A percentile compares a stretch with the other conserved stretches of the same genome.
These are phyloP conservation scores for Diaporthe citriasiana DNA, from an alignment of 2,329 filamentous ascomycete genomes.

Conservation along the genomic window DNA sequence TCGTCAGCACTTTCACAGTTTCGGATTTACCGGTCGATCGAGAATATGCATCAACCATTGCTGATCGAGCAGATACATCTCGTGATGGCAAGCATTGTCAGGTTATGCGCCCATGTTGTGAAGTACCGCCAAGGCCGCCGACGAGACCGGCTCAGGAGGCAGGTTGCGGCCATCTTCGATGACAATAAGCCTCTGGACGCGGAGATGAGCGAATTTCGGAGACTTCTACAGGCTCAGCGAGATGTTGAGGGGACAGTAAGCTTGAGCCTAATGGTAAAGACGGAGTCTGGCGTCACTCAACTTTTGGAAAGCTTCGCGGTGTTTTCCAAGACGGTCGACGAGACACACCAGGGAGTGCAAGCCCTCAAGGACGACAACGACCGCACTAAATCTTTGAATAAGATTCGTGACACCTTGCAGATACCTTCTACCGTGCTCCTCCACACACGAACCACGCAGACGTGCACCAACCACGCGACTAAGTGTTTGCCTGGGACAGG, in stretches of 20 bases:
- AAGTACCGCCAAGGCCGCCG: conserved; percentile 48
- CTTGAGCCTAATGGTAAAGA: conserved; percentile 29
- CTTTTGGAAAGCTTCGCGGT: conserved; percentile 33
- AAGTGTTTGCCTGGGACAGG: conserved; percentile 40
- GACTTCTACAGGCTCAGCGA: conserved; percentile 43
- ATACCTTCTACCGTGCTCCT: conserved; percentile 44
- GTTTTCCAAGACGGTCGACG: conserved; percentile 41
- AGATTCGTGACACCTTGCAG: conserved; percentile 44
- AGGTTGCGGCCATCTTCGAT: conserved; percentile 46
- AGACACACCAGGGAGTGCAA: conserved; percentile 44
- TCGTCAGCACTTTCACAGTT: conserved; percentile 47
- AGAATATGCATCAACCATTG: conserved; percentile 38
- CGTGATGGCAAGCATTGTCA: conserved; percentile 48
- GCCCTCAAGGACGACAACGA: conserved; percentile 44
- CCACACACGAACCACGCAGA: conserved; percentile 46
- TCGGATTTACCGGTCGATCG: conserved; percentile 46
- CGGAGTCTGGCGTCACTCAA: background rate
- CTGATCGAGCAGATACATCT: conserved; percentile 44
- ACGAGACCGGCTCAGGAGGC: conserved; percentile 43
- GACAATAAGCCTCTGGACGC: conserved; percentile 45
- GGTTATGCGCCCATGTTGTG: conserved; percentile 48
- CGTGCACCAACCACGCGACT: conserved; percentile 43
- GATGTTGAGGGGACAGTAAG: conserved; percentile 47
- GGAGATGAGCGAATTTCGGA: conserved; percentile 46
- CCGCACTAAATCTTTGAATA: conserved; percentile 43